These are phyloP conservation scores for Scutellaria minor DNA, from an alignment of 257 asterid species.

Conservation along the genomic window DNA sequence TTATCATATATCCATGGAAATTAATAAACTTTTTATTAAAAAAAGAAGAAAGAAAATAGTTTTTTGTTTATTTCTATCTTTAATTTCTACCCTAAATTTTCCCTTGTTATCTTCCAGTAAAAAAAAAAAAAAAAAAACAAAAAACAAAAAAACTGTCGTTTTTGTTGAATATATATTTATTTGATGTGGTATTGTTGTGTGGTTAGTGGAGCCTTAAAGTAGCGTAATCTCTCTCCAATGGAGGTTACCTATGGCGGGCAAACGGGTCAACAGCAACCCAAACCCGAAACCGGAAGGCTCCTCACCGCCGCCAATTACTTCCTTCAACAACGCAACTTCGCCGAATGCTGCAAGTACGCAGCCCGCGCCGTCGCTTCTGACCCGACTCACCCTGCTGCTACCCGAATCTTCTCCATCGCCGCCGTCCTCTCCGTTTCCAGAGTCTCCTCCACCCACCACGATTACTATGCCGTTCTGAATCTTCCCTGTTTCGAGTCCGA, in stretches of 20 bases:
- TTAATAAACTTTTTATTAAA: no score
- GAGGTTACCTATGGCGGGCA: conserved; percentile 27
- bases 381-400: conserved; percentile 43
- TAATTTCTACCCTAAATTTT: no score
- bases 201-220: no score
- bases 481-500: conserved; percentile 56
- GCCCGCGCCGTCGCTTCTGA: conserved; percentile 46
- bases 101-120: no score
- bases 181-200: no score
- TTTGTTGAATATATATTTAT: no score
- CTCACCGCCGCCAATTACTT: conserved; percentile 46
- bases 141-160: no score
- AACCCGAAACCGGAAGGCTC: conserved; percentile 26
- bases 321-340: conserved; percentile 43
- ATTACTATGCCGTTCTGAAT: conserved; percentile 52
- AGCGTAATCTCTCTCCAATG: not conserved
- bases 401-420: conserved; percentile 51
- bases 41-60: no score
- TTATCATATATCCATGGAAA: no score
- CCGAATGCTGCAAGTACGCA: conserved; percentile 50
- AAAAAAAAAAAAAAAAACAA: no score
- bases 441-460: conserved; percentile 36
- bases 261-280: conserved; percentile 28
- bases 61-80: no score
- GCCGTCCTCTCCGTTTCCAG: conserved; percentile 45